phyloP scores from a whole-genome alignment of 352 stramenopile genomes.

The Thraustochytrium striatum region DNA sequence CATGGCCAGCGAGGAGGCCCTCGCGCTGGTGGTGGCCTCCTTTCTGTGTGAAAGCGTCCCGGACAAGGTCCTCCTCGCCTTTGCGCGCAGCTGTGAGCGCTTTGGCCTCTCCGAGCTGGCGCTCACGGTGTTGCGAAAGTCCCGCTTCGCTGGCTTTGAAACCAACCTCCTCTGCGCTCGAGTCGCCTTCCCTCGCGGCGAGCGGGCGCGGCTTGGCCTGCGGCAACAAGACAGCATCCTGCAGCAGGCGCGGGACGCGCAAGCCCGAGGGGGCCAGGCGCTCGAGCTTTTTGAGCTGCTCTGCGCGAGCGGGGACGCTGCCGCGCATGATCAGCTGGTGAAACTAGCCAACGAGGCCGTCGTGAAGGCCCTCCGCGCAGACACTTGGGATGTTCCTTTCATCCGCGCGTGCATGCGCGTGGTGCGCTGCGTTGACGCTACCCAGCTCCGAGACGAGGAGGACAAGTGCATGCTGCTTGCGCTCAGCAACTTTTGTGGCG shows the following conservation, averaged over 20 bases:
- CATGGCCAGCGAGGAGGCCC: neutral
- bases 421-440: neutral
- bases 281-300: neutral
- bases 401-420: neutral
- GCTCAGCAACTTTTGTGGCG: neutral
- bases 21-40: conserved; percentile 8
- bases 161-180: neutral
- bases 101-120: conserved; percentile 16
- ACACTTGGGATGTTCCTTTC: neutral
- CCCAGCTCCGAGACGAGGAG: neutral
- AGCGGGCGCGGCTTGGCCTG: neutral
- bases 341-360: neutral
- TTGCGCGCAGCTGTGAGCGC: conserved; percentile 13
- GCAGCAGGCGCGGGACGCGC: conserved; percentile 27
- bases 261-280: neutral
- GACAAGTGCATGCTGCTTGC: neutral
- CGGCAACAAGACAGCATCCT: conserved; percentile 4
- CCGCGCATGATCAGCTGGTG: neutral
- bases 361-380: neutral
- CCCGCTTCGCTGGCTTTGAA: neutral
- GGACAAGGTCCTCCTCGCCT: neutral
- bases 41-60: no score
- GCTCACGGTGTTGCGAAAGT: conserved; percentile 18
- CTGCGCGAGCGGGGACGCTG: neutral
- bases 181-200: neutral